Evolutionary conservation across 2,329 filamentous ascomycete genomes (phyloP), one percentile per base, ranked within the genome.

Genomic region (Fusarium sterilihyphosum): DNA sequence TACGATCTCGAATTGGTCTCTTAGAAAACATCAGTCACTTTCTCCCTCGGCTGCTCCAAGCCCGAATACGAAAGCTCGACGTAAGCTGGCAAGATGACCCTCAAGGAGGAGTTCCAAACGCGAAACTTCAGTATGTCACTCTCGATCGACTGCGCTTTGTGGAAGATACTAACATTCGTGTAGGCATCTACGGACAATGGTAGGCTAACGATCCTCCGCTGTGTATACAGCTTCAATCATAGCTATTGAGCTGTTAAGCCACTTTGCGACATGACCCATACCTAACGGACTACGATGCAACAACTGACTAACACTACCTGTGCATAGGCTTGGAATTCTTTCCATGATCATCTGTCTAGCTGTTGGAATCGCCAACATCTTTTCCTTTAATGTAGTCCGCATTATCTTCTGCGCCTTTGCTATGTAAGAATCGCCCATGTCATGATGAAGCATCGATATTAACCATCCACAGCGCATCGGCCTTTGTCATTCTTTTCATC

Each of bases 181-280:
- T 77, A 93, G 91, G 91, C 84, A 93, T 93, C 84, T 93, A 93
- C 80, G 91, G 90, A 83, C 91, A 93, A 92, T 93, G 91, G 91
- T 93, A 87, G 88, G 90, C 81, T 33, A 53, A 56, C 65, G 20
- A 70, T 58, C 47, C 53, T 59, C 49, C n/a, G 52, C 49, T 69
- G 22, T 69, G n/a, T 31, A 31, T 49, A 64, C n/a, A 59, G 52
- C 61, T 63, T 63, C 66, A 40, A 52, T 35, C 33, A 50, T 60
- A 61, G 61, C 56, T 65, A 53, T 44, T 35, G 57, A 78, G 65
- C 63, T 73, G 41, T 57, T 26, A 18, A 61, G 56, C 47, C 57
- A 54, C 52, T 54, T 47, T 58, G 62, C 64, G 64, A 62, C 65
- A 50, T 26, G 38, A 16, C n/a, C 57, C 50, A 54, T 41, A 67